Evolutionary conservation across 106 monocot genomes (phyloP).

Genomic region (Dendrobium huoshanense): DNA sequence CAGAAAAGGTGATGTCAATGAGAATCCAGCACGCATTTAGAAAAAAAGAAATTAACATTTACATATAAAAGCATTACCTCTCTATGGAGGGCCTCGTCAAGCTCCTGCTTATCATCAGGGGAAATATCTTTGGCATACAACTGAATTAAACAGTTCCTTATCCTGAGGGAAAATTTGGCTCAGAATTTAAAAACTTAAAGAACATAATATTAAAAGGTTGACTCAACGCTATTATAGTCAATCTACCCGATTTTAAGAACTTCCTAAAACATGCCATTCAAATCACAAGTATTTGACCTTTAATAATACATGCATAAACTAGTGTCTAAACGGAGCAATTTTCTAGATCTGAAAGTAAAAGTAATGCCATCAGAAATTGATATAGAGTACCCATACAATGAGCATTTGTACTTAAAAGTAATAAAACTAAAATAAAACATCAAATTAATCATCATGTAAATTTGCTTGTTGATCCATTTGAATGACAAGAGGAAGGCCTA

Average conservation of each 20-base stretch:
- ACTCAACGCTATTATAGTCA: background rate
- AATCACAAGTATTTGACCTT: background rate
- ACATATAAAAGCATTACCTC: conserved; percentile 31
- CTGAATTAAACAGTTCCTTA: conserved; percentile 72
- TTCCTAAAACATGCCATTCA: background rate
- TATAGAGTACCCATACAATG: background rate
- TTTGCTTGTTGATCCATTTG: background rate
- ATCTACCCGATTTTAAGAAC: background rate
- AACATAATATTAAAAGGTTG: background rate
- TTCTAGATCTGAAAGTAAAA: background rate
- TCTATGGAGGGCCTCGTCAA: conserved; percentile 85
- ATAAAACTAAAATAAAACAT: background rate
- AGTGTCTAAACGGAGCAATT: background rate
- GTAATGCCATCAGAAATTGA: background rate
- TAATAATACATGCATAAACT: background rate
- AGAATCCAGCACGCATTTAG: background rate
- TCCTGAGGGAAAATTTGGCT: conserved; percentile 28
- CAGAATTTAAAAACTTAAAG: background rate
- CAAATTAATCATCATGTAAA: background rate
- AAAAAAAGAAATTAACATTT: background rate
- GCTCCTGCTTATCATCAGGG: conserved; percentile 84
- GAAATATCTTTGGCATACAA: conserved; percentile 72
- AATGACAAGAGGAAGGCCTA: background rate
- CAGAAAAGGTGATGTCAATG: background rate
- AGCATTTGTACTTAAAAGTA: conserved; percentile 1